Conservation (phyloP, 495 filamentous ascomycete species). For the Sabuloglossum arenarium region DNA sequence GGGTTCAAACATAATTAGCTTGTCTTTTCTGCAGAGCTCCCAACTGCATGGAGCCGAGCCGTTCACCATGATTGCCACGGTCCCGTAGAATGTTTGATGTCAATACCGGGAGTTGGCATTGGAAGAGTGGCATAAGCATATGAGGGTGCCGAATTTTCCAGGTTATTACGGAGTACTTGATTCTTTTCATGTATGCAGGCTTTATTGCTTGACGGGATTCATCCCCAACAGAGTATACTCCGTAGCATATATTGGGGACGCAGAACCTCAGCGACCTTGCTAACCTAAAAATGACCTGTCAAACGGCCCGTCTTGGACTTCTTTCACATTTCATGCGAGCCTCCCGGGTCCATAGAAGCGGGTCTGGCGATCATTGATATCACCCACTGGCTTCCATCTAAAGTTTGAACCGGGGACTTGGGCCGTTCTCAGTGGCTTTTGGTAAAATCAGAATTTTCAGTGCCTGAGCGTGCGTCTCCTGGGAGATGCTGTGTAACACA, state of each 20-base stretch:
- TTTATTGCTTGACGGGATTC: background rate
- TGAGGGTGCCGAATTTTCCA: too few relatives aligned
- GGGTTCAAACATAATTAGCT: background rate
- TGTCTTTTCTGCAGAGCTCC: background rate
- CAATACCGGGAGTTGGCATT: background rate
- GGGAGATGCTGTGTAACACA: background rate
- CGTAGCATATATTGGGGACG: background rate
- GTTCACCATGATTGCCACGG: background rate
- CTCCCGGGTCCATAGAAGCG: conserved; percentile 1
- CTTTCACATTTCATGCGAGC: background rate
- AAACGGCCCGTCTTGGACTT: background rate
- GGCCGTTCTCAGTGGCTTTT: background rate
- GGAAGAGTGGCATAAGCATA: too few relatives aligned
- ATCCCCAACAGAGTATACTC: background rate
- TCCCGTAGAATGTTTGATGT: background rate
- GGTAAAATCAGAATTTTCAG: background rate
- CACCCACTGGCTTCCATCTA: background rate
- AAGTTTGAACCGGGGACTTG: background rate
- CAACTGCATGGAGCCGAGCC: conserved; percentile 1
- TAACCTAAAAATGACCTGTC: background rate
- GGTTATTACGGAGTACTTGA: background rate
- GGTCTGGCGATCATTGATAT: conserved; percentile 1
- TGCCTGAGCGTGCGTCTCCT: background rate
- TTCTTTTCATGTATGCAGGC: background rate
- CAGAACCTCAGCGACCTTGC: background rate